These are phyloP conservation scores for Chytriomyces hyalinus DNA, from an alignment of 192 early-diverging fungal species.

Conservation along the genomic window DNA sequence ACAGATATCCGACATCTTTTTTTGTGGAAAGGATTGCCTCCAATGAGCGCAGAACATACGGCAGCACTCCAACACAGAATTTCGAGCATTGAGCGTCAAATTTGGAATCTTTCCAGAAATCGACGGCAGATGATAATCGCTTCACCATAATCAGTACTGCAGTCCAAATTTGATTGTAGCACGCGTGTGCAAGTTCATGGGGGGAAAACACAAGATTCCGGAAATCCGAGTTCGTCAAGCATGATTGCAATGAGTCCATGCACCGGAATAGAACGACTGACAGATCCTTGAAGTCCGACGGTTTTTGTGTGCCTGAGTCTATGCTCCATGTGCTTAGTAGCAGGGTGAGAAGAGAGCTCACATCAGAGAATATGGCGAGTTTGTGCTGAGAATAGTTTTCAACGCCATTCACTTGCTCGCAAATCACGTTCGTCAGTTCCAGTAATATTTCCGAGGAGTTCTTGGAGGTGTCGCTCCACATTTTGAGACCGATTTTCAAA, in stretches of 20 bases:
- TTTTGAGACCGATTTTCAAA: slow-evolving; percentile 10
- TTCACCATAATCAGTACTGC: slow-evolving; percentile 11
- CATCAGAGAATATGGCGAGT: slow-evolving; percentile 8
- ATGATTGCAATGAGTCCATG: background rate
- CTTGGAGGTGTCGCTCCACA: background rate
- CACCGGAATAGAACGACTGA: background rate
- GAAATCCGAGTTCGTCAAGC: slow-evolving; percentile 8
- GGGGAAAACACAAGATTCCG: slow-evolving; percentile 19
- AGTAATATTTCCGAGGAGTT: background rate
- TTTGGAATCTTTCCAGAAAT: background rate
- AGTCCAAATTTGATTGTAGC: slow-evolving; percentile 31
- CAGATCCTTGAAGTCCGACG: background rate
- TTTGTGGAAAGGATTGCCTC: slow-evolving; percentile 13
- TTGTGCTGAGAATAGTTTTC: slow-evolving; percentile 8
- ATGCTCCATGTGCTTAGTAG: slow-evolving; percentile 10
- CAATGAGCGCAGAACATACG: slow-evolving; percentile 17
- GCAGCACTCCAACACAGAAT: slow-evolving; percentile 10
- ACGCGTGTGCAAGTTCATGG: slow-evolving; percentile 3
- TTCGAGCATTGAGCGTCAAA: background rate
- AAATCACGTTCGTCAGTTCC: background rate
- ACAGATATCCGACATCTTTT: too few relatives aligned
- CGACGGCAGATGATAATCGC: background rate
- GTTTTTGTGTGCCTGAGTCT: background rate
- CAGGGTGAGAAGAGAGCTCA: slow-evolving; percentile 13
- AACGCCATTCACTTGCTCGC: background rate